These are phyloP conservation scores for Parmelia sp. DNA, from an alignment of 495 filamentous ascomycete species.

Conservation along the genomic window DNA sequence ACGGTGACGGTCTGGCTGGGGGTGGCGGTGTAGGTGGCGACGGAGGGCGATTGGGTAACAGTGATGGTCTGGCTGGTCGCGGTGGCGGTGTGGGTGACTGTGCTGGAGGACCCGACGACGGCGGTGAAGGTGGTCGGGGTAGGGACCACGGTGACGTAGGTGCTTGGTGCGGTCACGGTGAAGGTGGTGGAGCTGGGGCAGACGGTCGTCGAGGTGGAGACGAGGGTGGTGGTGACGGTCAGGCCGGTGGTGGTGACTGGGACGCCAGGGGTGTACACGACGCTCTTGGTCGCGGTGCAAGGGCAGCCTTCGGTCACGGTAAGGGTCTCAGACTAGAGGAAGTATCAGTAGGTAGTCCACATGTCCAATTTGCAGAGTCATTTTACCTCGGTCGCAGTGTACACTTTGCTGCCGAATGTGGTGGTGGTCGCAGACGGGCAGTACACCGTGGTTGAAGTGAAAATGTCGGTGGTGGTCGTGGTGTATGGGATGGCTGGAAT, in stretches of 20 bases:
- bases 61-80: conserved; percentile 22
- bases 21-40: conserved; percentile 20
- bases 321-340: conserved; percentile 19
- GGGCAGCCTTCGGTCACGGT: conserved; percentile 27
- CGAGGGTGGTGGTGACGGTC: conserved; percentile 18
- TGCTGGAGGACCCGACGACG: not conserved
- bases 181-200: conserved; percentile 24
- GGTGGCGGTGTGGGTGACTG: conserved; percentile 15
- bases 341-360: not conserved
- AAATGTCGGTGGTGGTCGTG: conserved; percentile 63
- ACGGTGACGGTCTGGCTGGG: conserved; percentile 24
- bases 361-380: not conserved
- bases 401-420: conserved; percentile 61
- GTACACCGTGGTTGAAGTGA: conserved; percentile 75
- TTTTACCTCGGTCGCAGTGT: conserved; percentile 59
- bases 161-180: conserved; percentile 18
- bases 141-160: not conserved
- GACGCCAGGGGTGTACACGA: conserved; percentile 19
- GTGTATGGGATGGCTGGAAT: conserved; percentile 39
- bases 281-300: conserved; percentile 28
- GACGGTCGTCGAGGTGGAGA: conserved; percentile 21
- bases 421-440: conserved; percentile 71
- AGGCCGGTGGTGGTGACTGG: conserved; percentile 20
- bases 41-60: conserved; percentile 15
- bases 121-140: not conserved